Percentiles rank a stretch among this genome's conserved stretches.
These are phyloP conservation scores for Saccharata proteae DNA, from an alignment of 2,329 filamentous ascomycete species.

Conservation along the genomic window DNA sequence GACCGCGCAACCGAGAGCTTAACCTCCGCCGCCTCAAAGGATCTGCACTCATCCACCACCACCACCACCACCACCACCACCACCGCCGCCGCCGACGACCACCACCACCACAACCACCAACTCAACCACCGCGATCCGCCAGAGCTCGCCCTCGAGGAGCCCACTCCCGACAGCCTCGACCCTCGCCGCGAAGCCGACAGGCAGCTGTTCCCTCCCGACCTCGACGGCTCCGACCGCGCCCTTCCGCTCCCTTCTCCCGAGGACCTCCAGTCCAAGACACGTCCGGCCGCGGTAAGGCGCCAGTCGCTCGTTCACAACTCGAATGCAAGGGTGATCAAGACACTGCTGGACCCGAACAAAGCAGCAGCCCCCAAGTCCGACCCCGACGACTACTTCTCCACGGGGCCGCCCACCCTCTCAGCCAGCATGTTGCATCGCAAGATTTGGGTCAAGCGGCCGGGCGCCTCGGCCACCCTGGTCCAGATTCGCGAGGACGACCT, in stretches of 20 bases:
- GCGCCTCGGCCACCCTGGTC: constrained; percentile 77
- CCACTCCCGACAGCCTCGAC: constrained; percentile 25
- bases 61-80: constrained; percentile 10
- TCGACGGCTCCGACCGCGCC: constrained; percentile 1
- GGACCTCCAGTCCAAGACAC: constrained; percentile 4
- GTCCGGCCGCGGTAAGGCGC: constrained; percentile 14
- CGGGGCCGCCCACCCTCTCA: constrained; percentile 20
- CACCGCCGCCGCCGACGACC: constrained; percentile 10
- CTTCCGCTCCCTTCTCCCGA: constrained; percentile 8
- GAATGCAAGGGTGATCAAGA: constrained; percentile 36
- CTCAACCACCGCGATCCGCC: constrained; percentile 12
- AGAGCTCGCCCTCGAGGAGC: constrained; percentile 20
- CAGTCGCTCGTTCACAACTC: constrained; percentile 27
- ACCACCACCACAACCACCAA: constrained; percentile 10
- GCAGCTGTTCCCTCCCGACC: constrained; percentile 2
- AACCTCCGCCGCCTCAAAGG: too few species aligned
- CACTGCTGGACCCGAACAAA: constrained; percentile 35
- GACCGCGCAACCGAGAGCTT: too few species aligned
- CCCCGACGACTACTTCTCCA: constrained; percentile 29
- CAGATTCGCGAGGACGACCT: constrained; percentile 77
- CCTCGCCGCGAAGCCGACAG: constrained; percentile 13
- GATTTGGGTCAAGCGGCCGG: constrained; percentile 86
- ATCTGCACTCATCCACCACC: constrained; percentile 1
- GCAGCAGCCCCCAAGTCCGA: constrained; percentile 12
- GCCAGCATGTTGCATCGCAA: constrained; percentile 49